Evolutionary conservation across 2,329 filamentous ascomycete species (phyloP), one percentile per base, ranked within the genome.

Genomic region (Microdochium trichocladiopsis): DNA sequence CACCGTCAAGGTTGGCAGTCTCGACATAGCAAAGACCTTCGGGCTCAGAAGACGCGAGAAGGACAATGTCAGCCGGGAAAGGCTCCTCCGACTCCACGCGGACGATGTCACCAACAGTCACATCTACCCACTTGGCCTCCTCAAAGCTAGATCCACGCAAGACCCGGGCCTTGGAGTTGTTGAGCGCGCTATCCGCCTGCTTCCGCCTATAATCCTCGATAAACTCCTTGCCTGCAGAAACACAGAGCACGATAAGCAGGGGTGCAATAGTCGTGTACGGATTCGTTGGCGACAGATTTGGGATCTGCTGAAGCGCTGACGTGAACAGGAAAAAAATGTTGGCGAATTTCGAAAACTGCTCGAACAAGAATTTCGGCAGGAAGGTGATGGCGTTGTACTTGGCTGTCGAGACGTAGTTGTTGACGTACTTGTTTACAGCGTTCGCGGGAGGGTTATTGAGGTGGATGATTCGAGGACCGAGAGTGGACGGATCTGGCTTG

Each of bases 241-340:
- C 92, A 60, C 94, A 66, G 58, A 99, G 76, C 61, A 99, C 94
- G 55, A 97, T 84, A 51, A 86, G 77, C 54, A 99, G 79, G n/a
- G 94, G 94, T 5, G 88, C 93, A 66, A 99, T 96, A 36, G 95
- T 99, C 5, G 94, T 99, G 66, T 92, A 99, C 69, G 79, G 82
- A 72, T 96, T 97, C 10, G 94, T 99, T 8, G 95, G 94, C 31
- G 92, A 96, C 56, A 99, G 86, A 58, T 88, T 86, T 22, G 94
- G 94, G 56, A 99, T 96, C 69, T 99, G 94, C 74, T 99, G 94
- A 47, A 99, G 75, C 41, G 83, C 86, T 16, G 94, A 92, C 36
- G 94, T 99, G 70, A 99, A 97, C 67, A 99, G 82, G 87, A 99
- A 99, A 77, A 99, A 99, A 65, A 99, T 72, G 72, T 99, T 99